Evolutionary conservation across 2,329 filamentous ascomycete genomes (phyloP).

Genomic region (Blastomyces silverae): DNA sequence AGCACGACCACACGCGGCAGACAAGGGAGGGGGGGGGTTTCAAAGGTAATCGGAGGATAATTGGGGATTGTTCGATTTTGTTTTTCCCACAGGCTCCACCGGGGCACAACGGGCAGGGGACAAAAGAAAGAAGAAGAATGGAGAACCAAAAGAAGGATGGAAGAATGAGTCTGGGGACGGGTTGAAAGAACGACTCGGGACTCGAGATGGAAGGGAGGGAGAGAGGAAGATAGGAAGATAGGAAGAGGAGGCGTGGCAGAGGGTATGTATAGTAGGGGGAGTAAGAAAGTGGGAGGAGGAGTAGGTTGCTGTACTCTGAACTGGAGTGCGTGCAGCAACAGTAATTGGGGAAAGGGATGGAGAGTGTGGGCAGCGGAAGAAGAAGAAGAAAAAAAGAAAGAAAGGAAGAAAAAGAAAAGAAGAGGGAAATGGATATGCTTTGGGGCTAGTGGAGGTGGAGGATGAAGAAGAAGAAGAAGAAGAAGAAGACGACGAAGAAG

Average conservation of each 20-base stretch:
- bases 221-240: constrained; percentile 1
- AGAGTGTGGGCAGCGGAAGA: background rate
- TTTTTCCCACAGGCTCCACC: constrained; percentile 15
- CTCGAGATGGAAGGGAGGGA: constrained; percentile 2
- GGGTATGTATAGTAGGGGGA: background rate
- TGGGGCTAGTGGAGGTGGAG: background rate
- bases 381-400: background rate
- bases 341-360: background rate
- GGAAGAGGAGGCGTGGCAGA: background rate
- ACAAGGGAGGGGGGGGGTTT: constrained; percentile 8
- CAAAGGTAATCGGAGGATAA: constrained; percentile 1
- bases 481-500: background rate
- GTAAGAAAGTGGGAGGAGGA: background rate
- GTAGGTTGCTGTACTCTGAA: background rate
- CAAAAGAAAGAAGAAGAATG: constrained; percentile 16
- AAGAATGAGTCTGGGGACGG: background rate
- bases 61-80: background rate
- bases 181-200: constrained; percentile 9
- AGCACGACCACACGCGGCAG: constrained; percentile 3
- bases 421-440: constrained; percentile 1
- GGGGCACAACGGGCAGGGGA: constrained; percentile 11
- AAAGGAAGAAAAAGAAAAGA: background rate
- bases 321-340: background rate
- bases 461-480: background rate
- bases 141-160: constrained; percentile 20